Conservation (phyloP, 2,329 filamentous ascomycete species). For the Biscogniauxia sp. region DNA sequence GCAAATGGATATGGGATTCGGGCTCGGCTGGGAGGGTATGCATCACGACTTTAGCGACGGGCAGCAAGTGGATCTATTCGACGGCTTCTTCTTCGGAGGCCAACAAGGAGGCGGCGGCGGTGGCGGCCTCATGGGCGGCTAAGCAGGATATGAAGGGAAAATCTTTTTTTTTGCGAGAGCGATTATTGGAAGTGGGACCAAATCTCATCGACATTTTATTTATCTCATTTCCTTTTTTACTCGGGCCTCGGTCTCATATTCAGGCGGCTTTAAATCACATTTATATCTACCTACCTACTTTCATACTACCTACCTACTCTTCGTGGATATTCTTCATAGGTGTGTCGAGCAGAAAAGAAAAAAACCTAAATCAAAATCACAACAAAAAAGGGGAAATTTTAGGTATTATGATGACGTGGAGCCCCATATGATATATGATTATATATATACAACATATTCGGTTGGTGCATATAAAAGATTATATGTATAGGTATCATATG, state of each 20-base stretch:
- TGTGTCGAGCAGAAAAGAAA: neutral
- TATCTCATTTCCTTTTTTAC: neutral
- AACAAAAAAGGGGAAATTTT: too few species aligned
- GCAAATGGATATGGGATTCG: conserved; percentile 64
- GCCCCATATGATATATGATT: too few species aligned
- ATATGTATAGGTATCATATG: too few species aligned
- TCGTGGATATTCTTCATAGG: neutral
- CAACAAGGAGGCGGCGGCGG: conserved; percentile 37
- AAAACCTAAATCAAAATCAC: neutral
- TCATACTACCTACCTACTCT: too few species aligned
- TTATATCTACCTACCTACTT: neutral
- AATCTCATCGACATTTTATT: neutral
- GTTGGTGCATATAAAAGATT: too few species aligned
- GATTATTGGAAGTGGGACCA: neutral
- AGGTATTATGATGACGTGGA: too few species aligned
- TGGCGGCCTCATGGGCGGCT: neutral
- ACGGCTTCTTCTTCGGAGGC: conserved; percentile 70
- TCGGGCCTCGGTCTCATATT: neutral
- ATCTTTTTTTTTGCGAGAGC: neutral
- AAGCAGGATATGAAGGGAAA: neutral
- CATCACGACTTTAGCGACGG: conserved; percentile 62
- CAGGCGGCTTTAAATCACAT: neutral
- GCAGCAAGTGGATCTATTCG: conserved; percentile 65
- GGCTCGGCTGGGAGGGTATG: conserved; percentile 62
- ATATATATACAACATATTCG: too few species aligned